Percentiles rank a stretch among this genome's conserved stretches.
Conservation (phyloP, 805 yeast species). For the Candida khao-thaluensis region DNA sequence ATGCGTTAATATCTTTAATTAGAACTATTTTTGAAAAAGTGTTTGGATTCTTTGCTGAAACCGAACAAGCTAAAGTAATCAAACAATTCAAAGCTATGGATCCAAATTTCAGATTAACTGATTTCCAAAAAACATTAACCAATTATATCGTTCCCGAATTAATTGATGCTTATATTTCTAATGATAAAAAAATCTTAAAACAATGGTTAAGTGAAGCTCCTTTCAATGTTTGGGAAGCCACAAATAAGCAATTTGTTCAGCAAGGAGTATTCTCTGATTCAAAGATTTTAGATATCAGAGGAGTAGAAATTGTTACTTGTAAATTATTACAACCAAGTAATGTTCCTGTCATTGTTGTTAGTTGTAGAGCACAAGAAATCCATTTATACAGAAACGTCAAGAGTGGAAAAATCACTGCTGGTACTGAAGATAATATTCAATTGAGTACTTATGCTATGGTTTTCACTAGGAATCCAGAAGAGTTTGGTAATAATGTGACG, state of each 20-base stretch:
- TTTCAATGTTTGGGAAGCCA: conserved; percentile 88
- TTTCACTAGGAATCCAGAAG: conserved; percentile 88
- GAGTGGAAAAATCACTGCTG: conserved; percentile 94
- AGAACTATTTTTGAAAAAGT: conserved; percentile 79
- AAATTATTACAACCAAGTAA: conserved; percentile 88
- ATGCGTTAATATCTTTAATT: conserved; percentile 77
- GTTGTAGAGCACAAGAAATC: conserved; percentile 96
- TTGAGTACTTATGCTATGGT: conserved; percentile 96
- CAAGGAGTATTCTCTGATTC: conserved; percentile 92
- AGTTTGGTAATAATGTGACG: conserved; percentile 83
- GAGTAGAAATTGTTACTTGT: conserved; percentile 87
- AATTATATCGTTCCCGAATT: conserved; percentile 94
- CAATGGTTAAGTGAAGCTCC: conserved; percentile 97
- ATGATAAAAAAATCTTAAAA: conserved; percentile 80
- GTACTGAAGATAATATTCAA: conserved; percentile 89
- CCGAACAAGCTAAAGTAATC: conserved; percentile 92
- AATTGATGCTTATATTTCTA: conserved; percentile 90
- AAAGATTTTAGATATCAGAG: conserved; percentile 87
- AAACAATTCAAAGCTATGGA: conserved; percentile 85
- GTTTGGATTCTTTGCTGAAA: conserved; percentile 90
- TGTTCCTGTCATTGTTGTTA: conserved; percentile 86
- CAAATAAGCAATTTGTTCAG: conserved; percentile 86
- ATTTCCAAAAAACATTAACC: conserved; percentile 78
- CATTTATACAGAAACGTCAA: conserved; percentile 84
- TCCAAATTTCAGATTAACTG: conserved; percentile 78